Percentiles rank a stretch among this genome's conserved stretches.
These are phyloP conservation scores for Ogataea glucozyma DNA, from an alignment of 805 yeast genomes.

Conservation along the genomic window DNA sequence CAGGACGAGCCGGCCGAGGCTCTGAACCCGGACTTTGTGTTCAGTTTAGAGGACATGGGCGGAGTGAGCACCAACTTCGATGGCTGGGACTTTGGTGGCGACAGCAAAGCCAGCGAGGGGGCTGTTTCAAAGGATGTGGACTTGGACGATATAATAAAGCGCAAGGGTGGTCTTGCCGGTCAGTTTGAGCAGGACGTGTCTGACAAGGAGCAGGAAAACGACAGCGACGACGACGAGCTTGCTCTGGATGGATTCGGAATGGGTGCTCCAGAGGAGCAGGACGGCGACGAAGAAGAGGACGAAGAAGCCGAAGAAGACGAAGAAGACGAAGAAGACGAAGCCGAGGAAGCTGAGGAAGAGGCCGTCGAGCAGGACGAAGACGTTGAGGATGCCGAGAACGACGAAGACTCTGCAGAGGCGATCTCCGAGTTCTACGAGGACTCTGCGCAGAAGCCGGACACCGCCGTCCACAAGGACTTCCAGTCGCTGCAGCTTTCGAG, in stretches of 20 bases:
- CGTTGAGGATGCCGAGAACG: constrained; percentile 29
- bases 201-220: constrained; percentile 38
- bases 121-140: constrained; percentile 63
- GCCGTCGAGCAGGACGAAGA: constrained; percentile 32
- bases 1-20: constrained; percentile 46
- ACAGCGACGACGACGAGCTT: constrained; percentile 41
- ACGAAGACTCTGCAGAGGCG: constrained; percentile 76
- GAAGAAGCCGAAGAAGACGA: constrained; percentile 35
- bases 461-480: constrained; percentile 61
- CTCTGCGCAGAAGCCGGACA: constrained; percentile 41
- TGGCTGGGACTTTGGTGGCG: constrained; percentile 84
- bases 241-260: constrained; percentile 45
- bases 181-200: constrained; percentile 33
- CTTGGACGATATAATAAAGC: constrained; percentile 80
- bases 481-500: constrained; percentile 80
- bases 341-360: constrained; percentile 34
- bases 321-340: constrained; percentile 37
- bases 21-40: constrained; percentile 72
- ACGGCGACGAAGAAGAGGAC: constrained; percentile 29
- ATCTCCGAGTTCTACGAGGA: constrained; percentile 74
- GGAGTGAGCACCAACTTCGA: constrained; percentile 44
- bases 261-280: constrained; percentile 34
- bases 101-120: constrained; percentile 31
- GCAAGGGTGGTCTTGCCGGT: constrained; percentile 68
- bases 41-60: constrained; percentile 57